Evolutionary conservation across 805 yeast species (phyloP), one percentile per base, ranked within the genome.

Genomic region (Debaryomyces prosopidis): DNA sequence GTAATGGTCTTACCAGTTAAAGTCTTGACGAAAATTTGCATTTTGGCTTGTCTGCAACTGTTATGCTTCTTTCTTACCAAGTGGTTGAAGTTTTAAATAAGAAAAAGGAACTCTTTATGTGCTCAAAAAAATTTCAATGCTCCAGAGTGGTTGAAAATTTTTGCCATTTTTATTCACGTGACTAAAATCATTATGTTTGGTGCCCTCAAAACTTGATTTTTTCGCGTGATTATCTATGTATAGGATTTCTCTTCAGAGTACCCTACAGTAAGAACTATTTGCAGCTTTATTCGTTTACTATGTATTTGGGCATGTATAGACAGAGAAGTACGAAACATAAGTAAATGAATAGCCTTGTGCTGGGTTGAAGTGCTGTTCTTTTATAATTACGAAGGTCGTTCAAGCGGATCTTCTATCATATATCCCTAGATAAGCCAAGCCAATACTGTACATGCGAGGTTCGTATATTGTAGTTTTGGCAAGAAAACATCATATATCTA

Each of bases 21-120:
- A 81, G 99, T 92, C 82, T 92, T 94, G 79, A 94, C 98, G 81
- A 94, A 94, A 82, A 92, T 91, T 82, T 88, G 95, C 96, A 87
- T 87, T 62, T 63, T 53, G 48, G 65, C 63, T 55, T 55, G 58
- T 65, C 66, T 71, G 53, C 71, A 73, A 68, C 61, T 48, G 50
- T 33, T 52, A 62, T 73, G 77, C 77, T 73, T 73, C 77, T 71
- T 73, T 73, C 77, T 66, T 70, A 71, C 77, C 77, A 58, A 56
- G 38, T 36, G 44, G 26, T 26, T 15, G 18, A 9, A 44, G 54
- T 47, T 45, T 51, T 34, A 38, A 51, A 50, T 46, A 46, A 53
- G 46, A 44, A 46, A 47, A 37, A 45, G 38, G 32, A 12, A 2
- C 14, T 23, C n/a, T 16, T 27, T 19, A 17, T 9, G 20, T 16